Evolutionary conservation across 805 yeast genomes (phyloP).

Genomic region (Torulaspora indica): DNA sequence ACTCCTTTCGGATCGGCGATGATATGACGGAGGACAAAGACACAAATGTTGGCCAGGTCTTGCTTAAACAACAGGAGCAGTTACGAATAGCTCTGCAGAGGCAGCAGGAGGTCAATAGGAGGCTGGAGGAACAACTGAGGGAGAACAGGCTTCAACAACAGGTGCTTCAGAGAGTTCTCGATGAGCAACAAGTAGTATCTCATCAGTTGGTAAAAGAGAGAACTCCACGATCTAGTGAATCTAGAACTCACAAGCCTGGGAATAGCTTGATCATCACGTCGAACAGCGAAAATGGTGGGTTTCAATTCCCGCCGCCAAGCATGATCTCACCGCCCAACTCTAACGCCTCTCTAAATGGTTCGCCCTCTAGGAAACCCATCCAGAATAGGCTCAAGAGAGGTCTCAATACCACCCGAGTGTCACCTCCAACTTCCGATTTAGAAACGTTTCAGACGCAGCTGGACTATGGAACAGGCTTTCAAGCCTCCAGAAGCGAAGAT

Average conservation of each 20-base stretch:
- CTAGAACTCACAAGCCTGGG: conserved; percentile 4
- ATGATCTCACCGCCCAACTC: conserved; percentile 23
- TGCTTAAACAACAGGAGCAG: conserved; percentile 29
- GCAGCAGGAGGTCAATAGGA: conserved; percentile 30
- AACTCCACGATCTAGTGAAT: neutral
- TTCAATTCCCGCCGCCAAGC: conserved; percentile 35
- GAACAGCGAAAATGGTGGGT: conserved; percentile 32
- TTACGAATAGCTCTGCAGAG: conserved; percentile 28
- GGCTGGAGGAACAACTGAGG: conserved; percentile 29
- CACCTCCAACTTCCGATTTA: conserved; percentile 5
- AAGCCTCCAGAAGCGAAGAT: neutral
- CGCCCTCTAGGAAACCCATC: conserved; percentile 19
- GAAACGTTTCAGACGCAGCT: conserved; percentile 6
- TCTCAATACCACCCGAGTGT: neutral
- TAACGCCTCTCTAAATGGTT: conserved; percentile 29
- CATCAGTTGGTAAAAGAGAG: conserved; percentile 12
- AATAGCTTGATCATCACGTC: conserved; percentile 30
- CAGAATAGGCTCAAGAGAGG: conserved; percentile 1
- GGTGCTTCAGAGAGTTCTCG: conserved; percentile 25
- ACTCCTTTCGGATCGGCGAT: neutral
- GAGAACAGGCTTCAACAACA: conserved; percentile 31
- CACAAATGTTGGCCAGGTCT: conserved; percentile 15
- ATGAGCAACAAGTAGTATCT: conserved; percentile 22
- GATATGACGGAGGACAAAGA: conserved; percentile 17
- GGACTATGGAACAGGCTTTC: neutral